phyloP scores from a whole-genome alignment of 2,329 filamentous ascomycete genomes.

The Xylaria sp. region DNA sequence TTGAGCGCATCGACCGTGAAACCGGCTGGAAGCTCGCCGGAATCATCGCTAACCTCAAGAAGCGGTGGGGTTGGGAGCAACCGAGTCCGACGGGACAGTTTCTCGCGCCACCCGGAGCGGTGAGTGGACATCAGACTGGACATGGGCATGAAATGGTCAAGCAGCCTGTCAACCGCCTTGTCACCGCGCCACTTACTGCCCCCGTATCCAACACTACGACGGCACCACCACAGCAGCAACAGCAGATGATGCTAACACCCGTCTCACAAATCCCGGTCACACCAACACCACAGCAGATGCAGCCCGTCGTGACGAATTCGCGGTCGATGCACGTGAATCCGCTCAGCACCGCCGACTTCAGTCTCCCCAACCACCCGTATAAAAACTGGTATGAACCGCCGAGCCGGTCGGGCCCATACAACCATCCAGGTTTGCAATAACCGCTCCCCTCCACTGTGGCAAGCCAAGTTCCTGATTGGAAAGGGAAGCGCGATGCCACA shows the following conservation, averaged over 20 bases:
- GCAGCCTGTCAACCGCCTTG: slow-evolving; percentile 20
- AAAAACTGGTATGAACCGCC: slow-evolving; percentile 75
- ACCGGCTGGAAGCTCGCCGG: slow-evolving; percentile 74
- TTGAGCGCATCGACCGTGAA: slow-evolving; percentile 68
- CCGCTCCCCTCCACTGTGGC: neutral
- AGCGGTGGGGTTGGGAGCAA: slow-evolving; percentile 67
- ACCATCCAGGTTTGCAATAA: slow-evolving; percentile 25
- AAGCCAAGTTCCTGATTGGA: neutral
- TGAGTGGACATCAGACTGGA: neutral
- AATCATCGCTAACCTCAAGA: slow-evolving; percentile 66
- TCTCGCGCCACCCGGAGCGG: slow-evolving; percentile 10
- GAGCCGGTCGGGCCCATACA: slow-evolving; percentile 38
- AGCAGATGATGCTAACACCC: slow-evolving; percentile 25
- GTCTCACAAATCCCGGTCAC: slow-evolving; percentile 22
- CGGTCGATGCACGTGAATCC: slow-evolving; percentile 55
- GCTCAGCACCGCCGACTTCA: slow-evolving; percentile 70
- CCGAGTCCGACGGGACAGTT: slow-evolving; percentile 27
- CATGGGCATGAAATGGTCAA: slow-evolving; percentile 1
- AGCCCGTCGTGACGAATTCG: slow-evolving; percentile 28
- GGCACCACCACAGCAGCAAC: slow-evolving; percentile 17
- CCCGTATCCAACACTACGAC: slow-evolving; percentile 11
- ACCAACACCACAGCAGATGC: slow-evolving; percentile 27
- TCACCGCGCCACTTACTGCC: slow-evolving; percentile 9
- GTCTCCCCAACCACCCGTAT: slow-evolving; percentile 72
- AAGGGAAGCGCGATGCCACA: neutral